Evolutionary conservation across 495 filamentous ascomycete genomes (phyloP).

Genomic region (Aspergillus egyptiacus): DNA sequence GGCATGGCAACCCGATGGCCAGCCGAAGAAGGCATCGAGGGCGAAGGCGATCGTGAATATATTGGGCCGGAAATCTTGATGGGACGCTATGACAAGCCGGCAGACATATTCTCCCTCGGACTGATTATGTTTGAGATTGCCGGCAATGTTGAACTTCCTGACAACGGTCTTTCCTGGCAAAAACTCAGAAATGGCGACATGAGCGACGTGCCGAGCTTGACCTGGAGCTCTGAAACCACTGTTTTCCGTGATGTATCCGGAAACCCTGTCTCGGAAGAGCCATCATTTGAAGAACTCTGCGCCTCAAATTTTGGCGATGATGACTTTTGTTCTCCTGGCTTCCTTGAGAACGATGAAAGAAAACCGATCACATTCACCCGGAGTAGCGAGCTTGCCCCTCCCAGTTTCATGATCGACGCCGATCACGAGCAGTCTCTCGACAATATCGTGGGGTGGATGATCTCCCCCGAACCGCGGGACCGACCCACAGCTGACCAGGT

Average conservation of each 20-base stretch:
- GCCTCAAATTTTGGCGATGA: slow-evolving; percentile 45
- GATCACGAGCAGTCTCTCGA: slow-evolving; percentile 67
- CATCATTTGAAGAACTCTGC: slow-evolving; percentile 48
- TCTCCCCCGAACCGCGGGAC: slow-evolving; percentile 62
- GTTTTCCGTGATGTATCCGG: slow-evolving; percentile 72
- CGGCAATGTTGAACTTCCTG: slow-evolving; percentile 83
- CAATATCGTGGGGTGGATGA: slow-evolving; percentile 83
- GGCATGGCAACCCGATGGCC: slow-evolving; percentile 84
- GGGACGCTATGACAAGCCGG: slow-evolving; percentile 79
- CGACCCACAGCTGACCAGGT: slow-evolving; percentile 72
- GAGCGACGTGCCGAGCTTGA: slow-evolving; percentile 76
- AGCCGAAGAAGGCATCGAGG: slow-evolving; percentile 66
- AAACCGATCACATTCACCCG: slow-evolving; percentile 32
- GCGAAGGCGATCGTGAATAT: slow-evolving; percentile 93
- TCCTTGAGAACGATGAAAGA: slow-evolving; percentile 26
- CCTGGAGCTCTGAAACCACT: slow-evolving; percentile 63
- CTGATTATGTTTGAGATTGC: slow-evolving; percentile 92
- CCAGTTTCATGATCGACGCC: slow-evolving; percentile 76
- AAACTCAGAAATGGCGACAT: slow-evolving; percentile 80
- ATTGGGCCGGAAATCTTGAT: slow-evolving; percentile 85
- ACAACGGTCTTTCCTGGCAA: slow-evolving; percentile 86
- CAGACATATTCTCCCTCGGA: slow-evolving; percentile 89
- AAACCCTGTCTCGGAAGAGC: slow-evolving; percentile 48
- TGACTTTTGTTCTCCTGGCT: slow-evolving; percentile 31
- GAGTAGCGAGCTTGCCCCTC: slow-evolving; percentile 68